A percentile compares a stretch with the other conserved stretches of the same genome.
phyloP scores from a whole-genome alignment of 1,284 basidiomycete species.

The Inonotus obliquus region DNA sequence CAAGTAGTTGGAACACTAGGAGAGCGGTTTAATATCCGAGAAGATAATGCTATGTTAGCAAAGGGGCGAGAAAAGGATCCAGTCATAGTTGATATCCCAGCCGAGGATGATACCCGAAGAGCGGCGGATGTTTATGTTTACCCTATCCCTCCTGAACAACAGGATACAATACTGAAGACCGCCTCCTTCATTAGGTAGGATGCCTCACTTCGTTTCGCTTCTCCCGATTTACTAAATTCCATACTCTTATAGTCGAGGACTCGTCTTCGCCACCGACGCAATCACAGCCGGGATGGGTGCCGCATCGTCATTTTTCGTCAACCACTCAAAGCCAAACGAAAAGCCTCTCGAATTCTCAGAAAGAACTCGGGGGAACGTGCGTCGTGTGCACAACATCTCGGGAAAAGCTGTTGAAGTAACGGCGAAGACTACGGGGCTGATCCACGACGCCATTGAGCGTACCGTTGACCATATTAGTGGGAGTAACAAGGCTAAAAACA shows the following conservation, averaged over 20 bases:
- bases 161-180: constrained; percentile 69
- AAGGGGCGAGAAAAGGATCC: constrained; percentile 54
- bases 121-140: constrained; percentile 52
- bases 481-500: constrained; percentile 22
- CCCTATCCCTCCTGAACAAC: constrained; percentile 60
- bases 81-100: constrained; percentile 69
- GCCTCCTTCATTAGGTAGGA: constrained; percentile 65
- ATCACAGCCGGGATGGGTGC: constrained; percentile 56
- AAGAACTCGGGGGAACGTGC: constrained; percentile 52
- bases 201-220: constrained; percentile 1
- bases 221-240: background rate
- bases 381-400: constrained; percentile 57
- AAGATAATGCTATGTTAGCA: constrained; percentile 48
- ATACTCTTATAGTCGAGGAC: constrained; percentile 47
- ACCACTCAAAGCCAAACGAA: constrained; percentile 46
- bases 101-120: constrained; percentile 31
- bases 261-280: constrained; percentile 62
- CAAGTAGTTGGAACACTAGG: constrained; percentile 74
- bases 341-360: constrained; percentile 59
- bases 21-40: constrained; percentile 49
- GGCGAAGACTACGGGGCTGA: constrained; percentile 53
- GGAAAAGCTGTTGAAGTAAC: constrained; percentile 66
- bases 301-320: constrained; percentile 62
- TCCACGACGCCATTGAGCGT: constrained; percentile 57
- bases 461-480: constrained; percentile 25